Conservation (phyloP, 2,329 filamentous ascomycete species). For the Drechslerella dactyloides region DNA sequence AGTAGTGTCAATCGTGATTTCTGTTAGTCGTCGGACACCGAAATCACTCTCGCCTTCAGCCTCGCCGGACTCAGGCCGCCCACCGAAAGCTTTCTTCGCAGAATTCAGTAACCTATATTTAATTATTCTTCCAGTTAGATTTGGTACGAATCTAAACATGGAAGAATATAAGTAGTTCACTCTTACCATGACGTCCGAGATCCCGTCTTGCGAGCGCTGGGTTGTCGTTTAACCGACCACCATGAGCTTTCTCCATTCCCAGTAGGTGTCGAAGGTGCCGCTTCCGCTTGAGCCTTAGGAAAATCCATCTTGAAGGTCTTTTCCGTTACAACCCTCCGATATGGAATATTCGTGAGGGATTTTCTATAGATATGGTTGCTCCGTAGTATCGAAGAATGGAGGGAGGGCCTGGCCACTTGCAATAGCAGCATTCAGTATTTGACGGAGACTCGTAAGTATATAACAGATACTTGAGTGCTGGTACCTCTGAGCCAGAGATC, state of each 20-base stretch:
- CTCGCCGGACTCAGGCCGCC: conserved; percentile 12
- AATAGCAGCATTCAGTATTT: neutral
- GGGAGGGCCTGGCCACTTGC: too few relatives aligned
- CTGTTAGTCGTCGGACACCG: neutral
- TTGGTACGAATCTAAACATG: too few relatives aligned
- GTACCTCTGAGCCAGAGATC: neutral
- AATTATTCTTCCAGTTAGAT: too few relatives aligned
- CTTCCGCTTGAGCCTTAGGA: conserved; percentile 13
- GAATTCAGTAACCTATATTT: conserved; percentile 16
- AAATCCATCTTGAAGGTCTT: conserved; percentile 10
- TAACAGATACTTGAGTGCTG: neutral
- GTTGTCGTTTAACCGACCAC: conserved; percentile 36
- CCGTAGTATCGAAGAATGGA: neutral
- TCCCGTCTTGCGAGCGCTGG: conserved; percentile 26
- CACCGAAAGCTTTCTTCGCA: conserved; percentile 34
- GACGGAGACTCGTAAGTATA: neutral
- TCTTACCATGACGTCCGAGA: conserved; percentile 44
- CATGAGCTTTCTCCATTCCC: conserved; percentile 23
- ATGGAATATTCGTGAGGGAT: conserved; percentile 3
- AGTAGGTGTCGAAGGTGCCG: conserved; percentile 23
- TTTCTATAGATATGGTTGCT: neutral
- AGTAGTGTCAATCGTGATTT: conserved; percentile 2
- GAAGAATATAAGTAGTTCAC: too few relatives aligned
- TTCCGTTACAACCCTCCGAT: conserved; percentile 3
- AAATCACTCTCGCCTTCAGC: neutral